Evolutionary conservation across 2,329 filamentous ascomycete species (phyloP), one percentile per base, ranked within the genome.

Genomic region (Scortechinia acanthostroma): DNA sequence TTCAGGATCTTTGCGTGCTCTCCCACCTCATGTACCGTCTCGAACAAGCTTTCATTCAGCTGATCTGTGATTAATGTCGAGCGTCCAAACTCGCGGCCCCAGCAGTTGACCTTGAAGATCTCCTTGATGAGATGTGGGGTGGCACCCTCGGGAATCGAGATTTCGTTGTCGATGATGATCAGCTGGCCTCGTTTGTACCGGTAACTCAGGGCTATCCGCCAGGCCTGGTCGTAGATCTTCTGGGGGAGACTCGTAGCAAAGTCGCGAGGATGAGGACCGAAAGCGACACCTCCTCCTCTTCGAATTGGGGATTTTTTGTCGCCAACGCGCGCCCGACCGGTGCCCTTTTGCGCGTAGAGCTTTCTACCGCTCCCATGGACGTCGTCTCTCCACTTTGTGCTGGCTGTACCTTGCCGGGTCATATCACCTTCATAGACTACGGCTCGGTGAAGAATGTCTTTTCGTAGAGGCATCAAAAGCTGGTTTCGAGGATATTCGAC

Each of bases 181-280:
- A 84, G 56, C 56, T 83, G 74, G 22, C 79, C 80, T 47, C 70
- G 73, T 49, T 67, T 64, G 57, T 76, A 83, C 22, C 80, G 70
- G 58, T 83, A 80, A 50, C 74, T 79, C 48, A 84, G 64, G 15
- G 80, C 80, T 46, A 73, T 83, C 55, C 80, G 67, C 74, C 74
- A 83, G 21, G 80, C 80, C 47, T 80, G 62, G 55, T 83, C 77
- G 58, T 84, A 84, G 15, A 83, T 65, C 61, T 83, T 83, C 52
- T 63, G 61, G n/a, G 71, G 77, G 28, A 84, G 60, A 3, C 70
- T 71, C 3, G 77, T 78, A 23, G 69, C 71, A 55, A 84, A 83
- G 56, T 83, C 77, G 50, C 80, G 66, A 14, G 79, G 79, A 50
- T 80, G 75, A 23, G 80, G 80, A 10, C 80, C 80, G 54, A 76